A percentile compares a stretch with the other conserved stretches of the same genome.
Evolutionary conservation across 495 filamentous ascomycete species (phyloP).

Genomic region (Lentithecium fluviatile): DNA sequence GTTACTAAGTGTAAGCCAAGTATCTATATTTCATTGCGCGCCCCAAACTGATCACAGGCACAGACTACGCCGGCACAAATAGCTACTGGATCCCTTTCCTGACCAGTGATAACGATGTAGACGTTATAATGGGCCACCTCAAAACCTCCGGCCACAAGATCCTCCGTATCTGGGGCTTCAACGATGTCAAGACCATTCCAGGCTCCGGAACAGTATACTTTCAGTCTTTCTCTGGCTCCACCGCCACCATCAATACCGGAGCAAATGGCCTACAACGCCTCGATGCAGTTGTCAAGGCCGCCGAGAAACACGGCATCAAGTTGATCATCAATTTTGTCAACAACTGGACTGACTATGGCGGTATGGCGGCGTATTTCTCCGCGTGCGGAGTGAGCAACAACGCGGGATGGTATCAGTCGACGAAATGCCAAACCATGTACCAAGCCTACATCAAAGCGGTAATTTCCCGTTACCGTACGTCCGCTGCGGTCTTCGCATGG

Average conservation of each 20-base stretch:
- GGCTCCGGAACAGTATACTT: conserved; percentile 55
- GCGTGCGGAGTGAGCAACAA: conserved; percentile 59
- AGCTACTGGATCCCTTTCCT: conserved; percentile 74
- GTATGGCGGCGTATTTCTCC: conserved; percentile 61
- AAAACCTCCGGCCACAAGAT: conserved; percentile 61
- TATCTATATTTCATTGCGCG: conserved; percentile 31
- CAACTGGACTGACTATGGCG: conserved; percentile 64
- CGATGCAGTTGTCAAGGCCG: conserved; percentile 28
- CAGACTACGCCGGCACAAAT: conserved; percentile 66
- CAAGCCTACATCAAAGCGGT: conserved; percentile 62
- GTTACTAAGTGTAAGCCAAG: conserved; percentile 45
- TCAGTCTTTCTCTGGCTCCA: conserved; percentile 56
- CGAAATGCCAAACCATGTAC: conserved; percentile 58
- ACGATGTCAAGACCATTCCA: conserved; percentile 56
- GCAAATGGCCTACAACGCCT: conserved; percentile 61
- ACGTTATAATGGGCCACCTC: conserved; percentile 30
- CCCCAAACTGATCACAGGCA: background rate
- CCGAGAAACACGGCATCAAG: conserved; percentile 38
- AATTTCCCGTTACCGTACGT: conserved; percentile 57
- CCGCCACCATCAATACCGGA: conserved; percentile 63
- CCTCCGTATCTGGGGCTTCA: conserved; percentile 72
- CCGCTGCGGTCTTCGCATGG: conserved; percentile 66
- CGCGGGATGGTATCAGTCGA: conserved; percentile 57
- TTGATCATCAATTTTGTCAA: conserved; percentile 55
- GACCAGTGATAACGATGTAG: conserved; percentile 61